A percentile compares a stretch with the other conserved stretches of the same genome.
Conservation (phyloP, 352 stramenopile species). For the Phytophthora tubulina region DNA sequence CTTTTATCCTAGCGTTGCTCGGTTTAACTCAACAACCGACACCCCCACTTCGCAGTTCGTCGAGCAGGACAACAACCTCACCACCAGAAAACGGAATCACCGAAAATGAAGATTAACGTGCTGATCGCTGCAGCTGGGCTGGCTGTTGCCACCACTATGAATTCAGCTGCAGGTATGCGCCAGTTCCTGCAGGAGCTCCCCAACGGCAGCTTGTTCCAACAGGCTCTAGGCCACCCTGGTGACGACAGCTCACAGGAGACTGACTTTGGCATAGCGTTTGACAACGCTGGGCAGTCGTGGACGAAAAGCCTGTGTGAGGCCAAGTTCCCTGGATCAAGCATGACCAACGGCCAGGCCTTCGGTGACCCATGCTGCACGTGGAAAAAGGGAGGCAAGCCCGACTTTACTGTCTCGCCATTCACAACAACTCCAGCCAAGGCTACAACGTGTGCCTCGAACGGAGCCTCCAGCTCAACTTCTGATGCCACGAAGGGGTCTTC, state of each 20-base stretch:
- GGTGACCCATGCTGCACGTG: conserved; percentile 62
- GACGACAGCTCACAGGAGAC: conserved; percentile 41
- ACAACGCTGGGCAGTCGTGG: conserved; percentile 33
- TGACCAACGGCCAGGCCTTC: conserved; percentile 50
- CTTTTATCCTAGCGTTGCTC: conserved; percentile 10
- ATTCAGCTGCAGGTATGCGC: conserved; percentile 8
- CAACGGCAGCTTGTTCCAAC: conserved; percentile 49
- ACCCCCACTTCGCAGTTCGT: conserved; percentile 1
- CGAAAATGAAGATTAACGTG: conserved; percentile 17
- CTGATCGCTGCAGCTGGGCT: conserved; percentile 6
- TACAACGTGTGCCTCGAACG: conserved; percentile 28
- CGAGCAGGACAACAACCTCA: background rate
- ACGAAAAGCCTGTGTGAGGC: conserved; percentile 13
- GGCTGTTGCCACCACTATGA: background rate
- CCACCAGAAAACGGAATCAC: background rate
- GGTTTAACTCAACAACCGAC: background rate
- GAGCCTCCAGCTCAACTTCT: background rate
- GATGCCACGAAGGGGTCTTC: conserved; percentile 3
- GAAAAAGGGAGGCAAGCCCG: conserved; percentile 40
- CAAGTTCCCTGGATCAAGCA: conserved; percentile 26
- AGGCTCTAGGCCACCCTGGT: conserved; percentile 44
- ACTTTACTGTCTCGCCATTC: conserved; percentile 43
- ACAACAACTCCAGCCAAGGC: conserved; percentile 28
- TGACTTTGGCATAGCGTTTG: conserved; percentile 41
- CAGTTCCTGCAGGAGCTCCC: conserved; percentile 43